Evolutionary conservation across 75 land plant genomes (phyloP), one percentile per base, ranked within the genome.

Genomic region (Picea glauca): DNA sequence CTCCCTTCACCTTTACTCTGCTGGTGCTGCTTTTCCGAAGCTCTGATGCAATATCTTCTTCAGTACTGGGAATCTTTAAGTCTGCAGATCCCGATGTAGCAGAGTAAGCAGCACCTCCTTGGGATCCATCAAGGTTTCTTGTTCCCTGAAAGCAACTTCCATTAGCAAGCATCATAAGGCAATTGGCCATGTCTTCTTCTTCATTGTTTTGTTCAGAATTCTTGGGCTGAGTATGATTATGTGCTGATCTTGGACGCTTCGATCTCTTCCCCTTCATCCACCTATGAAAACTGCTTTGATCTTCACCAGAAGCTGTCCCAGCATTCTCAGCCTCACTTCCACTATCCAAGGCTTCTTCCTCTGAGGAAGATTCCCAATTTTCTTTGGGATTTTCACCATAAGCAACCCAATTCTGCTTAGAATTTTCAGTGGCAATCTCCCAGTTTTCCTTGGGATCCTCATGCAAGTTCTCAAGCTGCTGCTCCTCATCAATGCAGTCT

Each of bases 101-200:
- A 70, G 40, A 46, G 43, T 70, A 70, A 2, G 43, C 74, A 2
- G 74, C 40, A 20, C n/a, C 54, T 46, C n/a, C 74, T 70, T 32
- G 23, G 1, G 23, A 23, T 70, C 74, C 18, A 43, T 70, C n/a
- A 40, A 2, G 50, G n/a, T 40, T 70, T 20, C 43, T 8, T 40
- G 23, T 0, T 20, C 50, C 43, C 15, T 70, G 20, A 46, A 23
- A 8, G n/a, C n/a, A 40, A n/a, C 23, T 43, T 0, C 50, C 74
- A 70, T 7, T 70, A 70, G 93, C 85, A 38, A 91, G 78, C 91
- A 91, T 81, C 84, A 91, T 81, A 66, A 91, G 80, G 60, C 84
- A 75, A 11, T 82, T 78, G n/a, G 91, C 91, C 58, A 79, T 84
- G 40, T 84, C 87, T 77, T 83, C 83, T 58, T 83, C 84, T 31